Base-by-base conservation (phyloP, 2,329 filamentous ascomycete species). In the Clarireedia sp. region DNA sequence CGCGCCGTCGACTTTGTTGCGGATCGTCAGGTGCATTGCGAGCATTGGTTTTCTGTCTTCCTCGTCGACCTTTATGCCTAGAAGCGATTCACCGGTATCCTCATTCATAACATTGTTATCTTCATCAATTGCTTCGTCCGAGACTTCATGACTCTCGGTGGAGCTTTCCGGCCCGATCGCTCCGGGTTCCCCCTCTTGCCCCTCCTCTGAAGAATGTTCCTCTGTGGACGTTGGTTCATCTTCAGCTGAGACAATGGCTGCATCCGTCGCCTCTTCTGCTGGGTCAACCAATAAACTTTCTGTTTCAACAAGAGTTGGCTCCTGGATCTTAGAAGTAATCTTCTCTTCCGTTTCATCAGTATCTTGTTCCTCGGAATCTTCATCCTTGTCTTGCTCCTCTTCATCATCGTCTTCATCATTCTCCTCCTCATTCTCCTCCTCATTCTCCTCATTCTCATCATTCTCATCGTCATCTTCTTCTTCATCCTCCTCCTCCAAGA, bases 1-100 rank as follows among this genome's bases (percentile, higher is more conserved):
- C 12, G 73, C 53, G 17, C 80, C 84, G 65, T 94, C 86, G 53
- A 95, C 79, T 60, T 79, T 81, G 73, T 88, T 94, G 61, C 81
- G 81, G 49, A 89, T 74, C 0, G 82, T 85, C 54, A 96, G 73
- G 14, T 82, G 40, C 53, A 55, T 55, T 12, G 40, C 53, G 29
- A 55, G 38, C 7, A 55, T 51, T 12, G 44, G n/a, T 48, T 60
- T 21, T 8, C 41, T 45, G 19, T 21, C 12, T 14, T 49, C 51
- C 37, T 48, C 41, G 5, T 54, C 51, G 23, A 12, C 2, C 21
- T 19, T 23, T 41, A 50, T 29, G 9, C 14, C 45, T 37, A n/a
- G 14, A 41, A 29, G 41, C 19, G 47, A 23, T 2, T 51, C 48
- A 7, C 16, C 49, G 16, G 26, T 43, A 10, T 52, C 43, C n/a